Evolutionary conservation across 257 asterid genomes (phyloP).

Genomic region (Striga asiatica): DNA sequence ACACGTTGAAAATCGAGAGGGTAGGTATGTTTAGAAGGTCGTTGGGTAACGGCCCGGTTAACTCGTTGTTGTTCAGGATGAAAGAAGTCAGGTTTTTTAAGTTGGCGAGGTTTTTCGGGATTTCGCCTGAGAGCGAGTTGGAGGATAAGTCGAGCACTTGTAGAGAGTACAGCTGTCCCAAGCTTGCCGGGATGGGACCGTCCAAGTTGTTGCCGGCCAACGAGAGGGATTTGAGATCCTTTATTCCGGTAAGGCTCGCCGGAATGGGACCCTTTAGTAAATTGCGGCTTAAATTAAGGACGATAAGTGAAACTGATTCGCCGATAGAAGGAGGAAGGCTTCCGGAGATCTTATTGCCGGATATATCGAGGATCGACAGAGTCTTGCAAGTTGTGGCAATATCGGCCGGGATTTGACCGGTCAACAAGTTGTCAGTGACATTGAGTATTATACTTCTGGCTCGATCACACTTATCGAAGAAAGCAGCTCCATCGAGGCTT

Average conservation of each 20-base stretch:
- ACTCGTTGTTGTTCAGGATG: slow-evolving; percentile 61
- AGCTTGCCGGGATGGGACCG: slow-evolving; percentile 56
- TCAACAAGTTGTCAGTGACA: slow-evolving; percentile 45
- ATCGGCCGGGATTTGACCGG: slow-evolving; percentile 56
- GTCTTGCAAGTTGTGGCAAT: slow-evolving; percentile 42
- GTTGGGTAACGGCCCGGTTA: slow-evolving; percentile 65
- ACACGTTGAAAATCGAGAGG: slow-evolving; percentile 44
- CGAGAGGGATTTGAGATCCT: slow-evolving; percentile 48
- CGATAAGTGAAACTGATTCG: slow-evolving; percentile 37
- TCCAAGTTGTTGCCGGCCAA: slow-evolving; percentile 62
- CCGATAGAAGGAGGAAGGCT: slow-evolving; percentile 46
- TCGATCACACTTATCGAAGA: slow-evolving; percentile 55
- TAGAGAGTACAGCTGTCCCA: slow-evolving; percentile 48
- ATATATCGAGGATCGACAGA: slow-evolving; percentile 50
- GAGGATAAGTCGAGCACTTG: slow-evolving; percentile 69
- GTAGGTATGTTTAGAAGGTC: slow-evolving; percentile 40
- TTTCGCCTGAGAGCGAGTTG: slow-evolving; percentile 56
- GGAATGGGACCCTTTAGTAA: slow-evolving; percentile 61
- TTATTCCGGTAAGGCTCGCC: slow-evolving; percentile 41
- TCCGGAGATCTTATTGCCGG: slow-evolving; percentile 56
- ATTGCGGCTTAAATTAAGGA: slow-evolving; percentile 68
- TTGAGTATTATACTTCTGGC: slow-evolving; percentile 51
- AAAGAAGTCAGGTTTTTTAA: slow-evolving; percentile 53
- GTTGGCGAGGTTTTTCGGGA: slow-evolving; percentile 50
- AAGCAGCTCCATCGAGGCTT: slow-evolving; percentile 33